Conservation (phyloP, 768 basidiomycete species). For the Auriculariales sp. region DNA sequence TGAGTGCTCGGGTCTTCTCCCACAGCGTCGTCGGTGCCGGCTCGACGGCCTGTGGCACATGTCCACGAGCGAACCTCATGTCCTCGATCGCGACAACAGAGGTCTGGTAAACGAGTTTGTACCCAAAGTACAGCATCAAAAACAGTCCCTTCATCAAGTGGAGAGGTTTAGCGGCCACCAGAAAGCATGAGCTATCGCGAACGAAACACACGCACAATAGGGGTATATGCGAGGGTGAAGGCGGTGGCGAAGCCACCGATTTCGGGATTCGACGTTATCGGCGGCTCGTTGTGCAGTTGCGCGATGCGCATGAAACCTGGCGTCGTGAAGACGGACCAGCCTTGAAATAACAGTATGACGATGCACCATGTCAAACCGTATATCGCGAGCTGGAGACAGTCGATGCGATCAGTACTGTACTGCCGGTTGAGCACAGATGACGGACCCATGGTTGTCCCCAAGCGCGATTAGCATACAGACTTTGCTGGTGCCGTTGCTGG, state of each 20-base stretch:
- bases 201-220: background rate
- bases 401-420: background rate
- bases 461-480: background rate
- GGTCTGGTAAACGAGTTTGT: slow-evolving; percentile 4
- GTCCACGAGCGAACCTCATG: no score
- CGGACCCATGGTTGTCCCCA: background rate
- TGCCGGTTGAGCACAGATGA: no score
- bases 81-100: background rate
- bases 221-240: background rate
- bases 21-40: no score
- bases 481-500: background rate
- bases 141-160: background rate
- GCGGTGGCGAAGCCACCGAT: background rate
- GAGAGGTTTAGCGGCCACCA: no score
- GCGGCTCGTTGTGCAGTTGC: background rate
- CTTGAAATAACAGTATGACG: background rate
- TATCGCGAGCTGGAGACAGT: background rate
- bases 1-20: no score
- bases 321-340: background rate
- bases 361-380: background rate
- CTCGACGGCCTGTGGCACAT: no score
- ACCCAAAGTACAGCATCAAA: background rate
- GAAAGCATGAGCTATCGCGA: background rate
- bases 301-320: background rate
- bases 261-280: no score